Evolutionary conservation across 192 early-diverging fungal species (phyloP).

Genomic region (Coemansia sp.): DNA sequence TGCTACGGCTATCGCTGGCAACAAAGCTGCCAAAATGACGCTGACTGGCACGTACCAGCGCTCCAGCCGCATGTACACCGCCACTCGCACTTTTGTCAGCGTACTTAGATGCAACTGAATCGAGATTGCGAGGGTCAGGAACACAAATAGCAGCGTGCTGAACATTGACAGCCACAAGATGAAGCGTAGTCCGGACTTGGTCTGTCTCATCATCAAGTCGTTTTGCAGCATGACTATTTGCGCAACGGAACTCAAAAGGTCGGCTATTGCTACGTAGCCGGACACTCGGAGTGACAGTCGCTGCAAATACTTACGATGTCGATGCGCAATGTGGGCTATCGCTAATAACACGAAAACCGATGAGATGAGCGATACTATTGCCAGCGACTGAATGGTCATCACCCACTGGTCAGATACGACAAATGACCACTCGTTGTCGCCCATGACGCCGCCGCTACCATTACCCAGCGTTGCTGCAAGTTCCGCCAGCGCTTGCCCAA

Average conservation of each 20-base stretch:
- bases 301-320: slow-evolving; percentile 28
- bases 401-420: slow-evolving; percentile 34
- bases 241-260: slow-evolving; percentile 18
- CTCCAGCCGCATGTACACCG: slow-evolving; percentile 40
- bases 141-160: slow-evolving; percentile 29
- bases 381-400: slow-evolving; percentile 25
- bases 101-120: slow-evolving; percentile 50
- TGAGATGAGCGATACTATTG: slow-evolving; percentile 26
- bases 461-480: slow-evolving; percentile 1
- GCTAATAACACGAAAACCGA: slow-evolving; percentile 17
- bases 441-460: slow-evolving; percentile 4
- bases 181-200: slow-evolving; percentile 18
- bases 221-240: slow-evolving; percentile 36
- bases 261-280: slow-evolving; percentile 27
- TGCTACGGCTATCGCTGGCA: slow-evolving; percentile 34
- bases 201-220: slow-evolving; percentile 36
- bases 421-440: slow-evolving; percentile 29
- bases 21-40: slow-evolving; percentile 12
- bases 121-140: slow-evolving; percentile 39
- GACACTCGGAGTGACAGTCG: slow-evolving; percentile 45
- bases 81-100: slow-evolving; percentile 35
- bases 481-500: not conserved
- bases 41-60: slow-evolving; percentile 28
- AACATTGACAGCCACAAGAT: slow-evolving; percentile 43
- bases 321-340: slow-evolving; percentile 13